Conservation (phyloP, 106 monocot species). For the Ottelia alismoides region DNA sequence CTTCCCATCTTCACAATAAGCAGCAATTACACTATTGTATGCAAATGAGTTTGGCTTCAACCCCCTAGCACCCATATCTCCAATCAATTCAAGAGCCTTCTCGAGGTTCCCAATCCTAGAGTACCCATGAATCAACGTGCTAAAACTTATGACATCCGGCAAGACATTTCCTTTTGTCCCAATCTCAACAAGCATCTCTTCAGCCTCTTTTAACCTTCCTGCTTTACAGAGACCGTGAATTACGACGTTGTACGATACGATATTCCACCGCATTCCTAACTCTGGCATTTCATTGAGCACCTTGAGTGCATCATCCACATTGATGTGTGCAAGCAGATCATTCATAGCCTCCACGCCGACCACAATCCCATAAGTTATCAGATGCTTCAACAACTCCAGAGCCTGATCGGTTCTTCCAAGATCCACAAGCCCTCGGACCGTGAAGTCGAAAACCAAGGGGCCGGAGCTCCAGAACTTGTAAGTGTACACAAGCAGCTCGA, state of each 20-base stretch:
- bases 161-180: slow-evolving; percentile 5
- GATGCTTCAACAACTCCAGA: slow-evolving; percentile 23
- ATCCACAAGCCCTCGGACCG: slow-evolving; percentile 30
- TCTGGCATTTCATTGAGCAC: slow-evolving; percentile 37
- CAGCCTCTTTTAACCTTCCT: slow-evolving; percentile 43
- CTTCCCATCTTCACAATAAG: slow-evolving; percentile 35
- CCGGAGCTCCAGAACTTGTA: slow-evolving; percentile 69
- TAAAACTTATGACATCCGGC: slow-evolving; percentile 68
- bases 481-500: slow-evolving; percentile 63
- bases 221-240: slow-evolving; percentile 36
- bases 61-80: slow-evolving; percentile 40
- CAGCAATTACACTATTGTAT: slow-evolving; percentile 52
- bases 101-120: slow-evolving; percentile 38
- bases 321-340: slow-evolving; percentile 34
- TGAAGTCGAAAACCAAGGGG: slow-evolving; percentile 61
- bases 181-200: slow-evolving; percentile 35
- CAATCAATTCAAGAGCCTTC: slow-evolving; percentile 37
- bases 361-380: slow-evolving; percentile 41
- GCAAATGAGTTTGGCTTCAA: slow-evolving; percentile 61
- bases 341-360: slow-evolving; percentile 47
- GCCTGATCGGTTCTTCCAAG: slow-evolving; percentile 29
- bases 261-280: slow-evolving; percentile 34
- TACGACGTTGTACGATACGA: slow-evolving; percentile 50
- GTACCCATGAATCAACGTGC: slow-evolving; percentile 68
- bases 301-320: slow-evolving; percentile 22